Conservation (phyloP, 805 yeast species). For the Pichia exigua region DNA sequence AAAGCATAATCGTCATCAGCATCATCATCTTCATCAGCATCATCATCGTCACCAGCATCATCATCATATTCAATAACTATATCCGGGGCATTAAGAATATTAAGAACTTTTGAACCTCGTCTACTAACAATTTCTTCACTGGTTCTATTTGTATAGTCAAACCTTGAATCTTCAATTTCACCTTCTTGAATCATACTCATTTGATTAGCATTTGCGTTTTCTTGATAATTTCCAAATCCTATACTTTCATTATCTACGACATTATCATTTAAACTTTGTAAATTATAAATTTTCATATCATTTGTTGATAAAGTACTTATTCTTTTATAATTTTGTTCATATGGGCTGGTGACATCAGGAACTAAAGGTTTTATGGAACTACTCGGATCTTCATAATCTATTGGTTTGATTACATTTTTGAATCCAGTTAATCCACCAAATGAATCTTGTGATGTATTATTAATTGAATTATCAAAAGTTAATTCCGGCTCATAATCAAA, state of each 20-base stretch:
- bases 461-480: not conserved
- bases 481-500: not conserved
- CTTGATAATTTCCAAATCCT: not conserved
- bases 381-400: not conserved
- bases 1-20: too few species aligned
- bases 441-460: constrained; percentile 6
- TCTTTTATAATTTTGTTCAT: constrained; percentile 3
- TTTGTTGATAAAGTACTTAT: constrained; percentile 27
- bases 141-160: not conserved
- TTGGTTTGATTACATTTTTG: not conserved
- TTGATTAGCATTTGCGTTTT: constrained; percentile 10
- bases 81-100: not conserved
- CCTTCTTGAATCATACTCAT: constrained; percentile 31
- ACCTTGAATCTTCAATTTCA: constrained; percentile 20
- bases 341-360: not conserved
- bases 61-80: not conserved
- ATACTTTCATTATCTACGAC: not conserved
- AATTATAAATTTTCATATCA: constrained; percentile 25
- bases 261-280: constrained; percentile 7
- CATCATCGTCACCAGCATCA: not conserved
- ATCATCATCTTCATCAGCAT: not conserved
- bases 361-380: not conserved
- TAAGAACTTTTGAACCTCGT: not conserved
- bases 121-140: not conserved
- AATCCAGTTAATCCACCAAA: constrained; percentile 8